Percentiles rank a stretch among this genome's conserved stretches.
Conservation (phyloP, 371 early-diverging fungal species). For the Capniomyces stellatus region DNA sequence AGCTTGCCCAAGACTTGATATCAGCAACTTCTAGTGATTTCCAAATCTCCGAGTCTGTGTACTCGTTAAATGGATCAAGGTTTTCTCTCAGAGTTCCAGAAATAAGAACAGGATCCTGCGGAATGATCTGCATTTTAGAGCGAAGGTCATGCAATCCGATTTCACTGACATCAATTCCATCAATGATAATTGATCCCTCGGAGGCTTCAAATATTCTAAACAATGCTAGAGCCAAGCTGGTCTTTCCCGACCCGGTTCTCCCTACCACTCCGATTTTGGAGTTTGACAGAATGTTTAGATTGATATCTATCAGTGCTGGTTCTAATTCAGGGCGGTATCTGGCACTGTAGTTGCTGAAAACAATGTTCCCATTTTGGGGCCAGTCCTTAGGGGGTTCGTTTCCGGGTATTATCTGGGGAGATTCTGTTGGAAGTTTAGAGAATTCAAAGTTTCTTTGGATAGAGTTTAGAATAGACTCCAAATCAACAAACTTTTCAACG, state of each 20-base stretch:
- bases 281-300: slow-evolving; percentile 23
- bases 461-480: slow-evolving; percentile 72
- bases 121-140: slow-evolving; percentile 60
- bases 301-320: slow-evolving; percentile 25
- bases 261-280: slow-evolving; percentile 65
- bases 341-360: slow-evolving; percentile 39
- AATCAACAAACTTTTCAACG: slow-evolving; percentile 51
- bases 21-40: neutral
- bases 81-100: slow-evolving; percentile 43
- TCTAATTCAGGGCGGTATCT: slow-evolving; percentile 44
- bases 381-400: slow-evolving; percentile 33
- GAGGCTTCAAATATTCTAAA: slow-evolving; percentile 54
- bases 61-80: slow-evolving; percentile 59
- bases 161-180: slow-evolving; percentile 43
- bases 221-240: slow-evolving; percentile 41
- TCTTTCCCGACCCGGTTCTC: slow-evolving; percentile 55
- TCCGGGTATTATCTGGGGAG: slow-evolving; percentile 26
- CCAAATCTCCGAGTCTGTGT: slow-evolving; percentile 35
- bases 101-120: slow-evolving; percentile 83
- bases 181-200: slow-evolving; percentile 39
- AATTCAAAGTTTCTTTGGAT: slow-evolving; percentile 73
- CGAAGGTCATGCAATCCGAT: slow-evolving; percentile 53
- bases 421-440: slow-evolving; percentile 50
- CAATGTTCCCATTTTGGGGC: slow-evolving; percentile 50
- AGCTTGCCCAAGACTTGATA: neutral